These are phyloP conservation scores for Penicillium sp. DNA, from an alignment of 2,329 filamentous ascomycete genomes.

Conservation along the genomic window DNA sequence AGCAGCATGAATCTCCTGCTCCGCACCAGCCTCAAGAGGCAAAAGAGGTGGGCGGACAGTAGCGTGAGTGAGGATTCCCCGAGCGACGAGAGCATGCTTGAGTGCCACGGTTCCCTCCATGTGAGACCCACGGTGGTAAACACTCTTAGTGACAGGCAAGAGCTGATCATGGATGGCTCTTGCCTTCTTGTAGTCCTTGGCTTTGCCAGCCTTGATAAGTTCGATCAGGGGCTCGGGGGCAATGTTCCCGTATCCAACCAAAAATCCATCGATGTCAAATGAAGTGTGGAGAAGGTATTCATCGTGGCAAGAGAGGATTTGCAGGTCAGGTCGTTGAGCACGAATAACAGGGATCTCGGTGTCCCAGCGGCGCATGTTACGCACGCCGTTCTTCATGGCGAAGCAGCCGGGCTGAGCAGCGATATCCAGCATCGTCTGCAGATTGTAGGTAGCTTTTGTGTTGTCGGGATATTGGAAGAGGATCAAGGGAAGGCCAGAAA, in stretches of 20 bases:
- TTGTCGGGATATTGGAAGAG: conserved; percentile 55
- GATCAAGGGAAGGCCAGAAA: conserved; percentile 49
- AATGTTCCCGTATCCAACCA: conserved; percentile 55
- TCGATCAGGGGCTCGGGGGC: conserved; percentile 51
- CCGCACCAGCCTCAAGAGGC: conserved; percentile 22
- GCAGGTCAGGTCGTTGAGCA: conserved; percentile 47
- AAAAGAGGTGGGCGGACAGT: conserved; percentile 51
- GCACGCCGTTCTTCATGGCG: conserved; percentile 57
- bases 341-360: conserved; percentile 55
- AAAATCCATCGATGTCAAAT: conserved; percentile 54
- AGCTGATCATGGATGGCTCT: conserved; percentile 51
- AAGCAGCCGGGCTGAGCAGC: conserved; percentile 52
- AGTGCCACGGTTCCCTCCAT: conserved; percentile 55
- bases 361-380: conserved; percentile 58
- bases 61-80: conserved; percentile 50
- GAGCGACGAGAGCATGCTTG: conserved; percentile 52
- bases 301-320: conserved; percentile 53
- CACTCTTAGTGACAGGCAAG: conserved; percentile 52
- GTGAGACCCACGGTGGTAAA: conserved; percentile 54
- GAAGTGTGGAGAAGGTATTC: conserved; percentile 53
- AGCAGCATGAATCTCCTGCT: conserved; percentile 17
- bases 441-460: conserved; percentile 52
- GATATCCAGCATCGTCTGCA: conserved; percentile 54
- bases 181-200: conserved; percentile 48
- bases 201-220: conserved; percentile 52